Evolutionary conservation across 768 basidiomycete species (phyloP), one percentile per base, ranked within the genome.

Genomic region (Kondoa subrosea): DNA sequence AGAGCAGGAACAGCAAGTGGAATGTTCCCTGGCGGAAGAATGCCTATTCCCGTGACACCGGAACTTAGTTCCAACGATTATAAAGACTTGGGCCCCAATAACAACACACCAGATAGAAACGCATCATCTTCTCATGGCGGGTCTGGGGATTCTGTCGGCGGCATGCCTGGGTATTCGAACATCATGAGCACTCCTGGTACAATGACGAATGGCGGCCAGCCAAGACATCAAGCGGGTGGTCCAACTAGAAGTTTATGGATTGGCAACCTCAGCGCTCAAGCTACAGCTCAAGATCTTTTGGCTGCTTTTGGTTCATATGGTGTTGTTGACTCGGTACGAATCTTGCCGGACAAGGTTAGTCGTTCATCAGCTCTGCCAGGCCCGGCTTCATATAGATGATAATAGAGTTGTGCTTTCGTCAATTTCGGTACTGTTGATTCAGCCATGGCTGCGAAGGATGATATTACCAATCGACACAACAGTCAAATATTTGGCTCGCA

Each of bases 221-320:
- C 61, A 32, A 32, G 26, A 17, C 30, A 31, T 17, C 61, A 63
- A 27, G 8, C 21, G 15, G 30, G n/a, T n/a, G n/a, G 3, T 16
- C 93, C 95, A 34, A 93, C 93, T 14, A 86, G 95, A 64, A 92
- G 90, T 34, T 80, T 99, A 31, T 99, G 95, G 93, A 95, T 99
- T 75, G 95, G 95, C 62, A 97, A 97, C 78, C 81, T 99, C 63
- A 27, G 30, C 16, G 95, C 96, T 77, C 89, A 88, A 72, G 87
- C 66, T 89, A 93, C 66, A 91, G 91, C 1, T 89, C 89, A 73
- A 89, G 89, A 95, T 75, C 85, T 99, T 66, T 89, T 95, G 67
- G 86, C 88, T 71, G 89, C 95, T 30, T 99, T 99, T 78, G 88
- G 90, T 30, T 87, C 88, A 0, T 99, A 99, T 76, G 95, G 95